These are phyloP conservation scores for Botrytis galanthina DNA, from an alignment of 2,329 filamentous ascomycete genomes.

Conservation along the genomic window DNA sequence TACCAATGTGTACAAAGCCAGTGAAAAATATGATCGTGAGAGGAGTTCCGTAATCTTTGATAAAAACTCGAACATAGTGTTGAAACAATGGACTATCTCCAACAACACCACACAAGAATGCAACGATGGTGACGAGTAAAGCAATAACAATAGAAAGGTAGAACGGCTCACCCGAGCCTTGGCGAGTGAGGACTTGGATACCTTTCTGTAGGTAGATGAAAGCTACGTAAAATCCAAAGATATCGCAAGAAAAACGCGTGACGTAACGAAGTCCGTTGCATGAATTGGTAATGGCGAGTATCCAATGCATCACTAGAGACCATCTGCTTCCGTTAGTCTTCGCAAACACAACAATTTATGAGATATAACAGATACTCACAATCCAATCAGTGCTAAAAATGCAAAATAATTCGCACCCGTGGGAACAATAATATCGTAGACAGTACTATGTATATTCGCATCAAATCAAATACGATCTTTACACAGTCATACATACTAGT, in stretches of 20 bases:
- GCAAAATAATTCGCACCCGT: slow-evolving; percentile 78
- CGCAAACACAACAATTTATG: background rate
- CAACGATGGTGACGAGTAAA: slow-evolving; percentile 73
- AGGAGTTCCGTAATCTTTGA: slow-evolving; percentile 87
- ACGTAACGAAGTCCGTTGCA: slow-evolving; percentile 89
- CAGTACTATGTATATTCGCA: slow-evolving; percentile 60
- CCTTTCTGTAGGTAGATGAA: slow-evolving; percentile 92
- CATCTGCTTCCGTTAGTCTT: slow-evolving; percentile 52
- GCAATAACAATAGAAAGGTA: slow-evolving; percentile 78
- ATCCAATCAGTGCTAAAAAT: slow-evolving; percentile 90
- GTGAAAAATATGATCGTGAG: slow-evolving; percentile 84
- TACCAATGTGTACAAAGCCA: slow-evolving; percentile 81
- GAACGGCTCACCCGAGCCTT: slow-evolving; percentile 64
- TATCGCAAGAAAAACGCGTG: slow-evolving; percentile 88
- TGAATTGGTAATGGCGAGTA: slow-evolving; percentile 78
- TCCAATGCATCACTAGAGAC: slow-evolving; percentile 81
- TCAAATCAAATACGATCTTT: background rate
- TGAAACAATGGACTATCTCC: slow-evolving; percentile 71
- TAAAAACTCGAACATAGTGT: slow-evolving; percentile 73
- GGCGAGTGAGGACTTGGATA: slow-evolving; percentile 76
- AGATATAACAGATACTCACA: slow-evolving; percentile 42
- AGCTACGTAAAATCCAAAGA: slow-evolving; percentile 91
- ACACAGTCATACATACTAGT: slow-evolving; percentile 57
- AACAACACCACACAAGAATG: slow-evolving; percentile 70
- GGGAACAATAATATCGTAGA: slow-evolving; percentile 81